Evolutionary conservation across 768 basidiomycete genomes (phyloP), one percentile per base, ranked within the genome.

Genomic region (Serendipita vermifera): DNA sequence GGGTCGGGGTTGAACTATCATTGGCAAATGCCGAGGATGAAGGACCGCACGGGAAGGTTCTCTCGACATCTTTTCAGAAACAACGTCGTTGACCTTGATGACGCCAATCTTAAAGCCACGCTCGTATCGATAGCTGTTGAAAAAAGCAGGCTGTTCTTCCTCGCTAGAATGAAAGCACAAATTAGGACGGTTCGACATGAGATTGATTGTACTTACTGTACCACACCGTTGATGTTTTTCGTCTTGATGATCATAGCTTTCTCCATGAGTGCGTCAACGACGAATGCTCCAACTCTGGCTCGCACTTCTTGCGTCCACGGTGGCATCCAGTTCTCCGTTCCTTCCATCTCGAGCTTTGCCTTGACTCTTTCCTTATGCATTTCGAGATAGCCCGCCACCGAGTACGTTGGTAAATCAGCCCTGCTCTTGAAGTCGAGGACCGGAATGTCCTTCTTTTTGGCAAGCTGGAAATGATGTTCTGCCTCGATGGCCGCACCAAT

Each of bases 41-140:
- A 97, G 72, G 0, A 85, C 79, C 55, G 81, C 76, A 11, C 73
- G 70, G 17, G 92, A 64, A 36, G 69, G 74, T 59, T 97, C 93
- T 57, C 78, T 80, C 2, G 87, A 81, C 55, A 98, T 71, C 2
- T 85, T 78, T 13, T 85, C 81, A 2, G 82, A 72, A 3, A 98
- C 84, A 3, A 75, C 80, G 0, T 84, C 81, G 67, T 97, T 94
- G 58, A 94, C 70, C 65, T 81, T 81, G 66, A 98, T 83, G 20
- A 97, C 80, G 27, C 94, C 94, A n/a, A 96, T 76, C 66, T 91
- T 94, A 59, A 82, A 82, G 1, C 94, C 92, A n/a, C 87, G 80
- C n/a, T 83, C 66, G 65, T 92, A 94, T 68, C 97, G 93, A 65
- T 96, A 96, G 1, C 81, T 76, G 64, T 96, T 92, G 55, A 80